Base-by-base conservation (phyloP, 2,329 filamentous ascomycete genomes). In the Alternaria sp. region DNA sequence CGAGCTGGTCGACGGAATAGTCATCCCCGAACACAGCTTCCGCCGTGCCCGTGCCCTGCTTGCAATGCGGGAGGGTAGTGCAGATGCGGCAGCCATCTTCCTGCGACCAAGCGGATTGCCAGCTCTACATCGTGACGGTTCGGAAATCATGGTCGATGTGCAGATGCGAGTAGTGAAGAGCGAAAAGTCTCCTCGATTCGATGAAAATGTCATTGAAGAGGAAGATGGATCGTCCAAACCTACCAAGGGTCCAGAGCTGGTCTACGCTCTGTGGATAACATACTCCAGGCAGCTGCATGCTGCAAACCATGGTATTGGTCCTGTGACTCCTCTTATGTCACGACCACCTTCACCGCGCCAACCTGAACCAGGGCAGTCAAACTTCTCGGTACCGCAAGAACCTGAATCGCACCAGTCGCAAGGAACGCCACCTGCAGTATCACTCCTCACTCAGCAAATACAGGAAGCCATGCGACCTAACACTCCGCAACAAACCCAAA, bases 121-220 rank as follows among this genome's bases (percentile, higher is more conserved):
- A 5, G 95, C 93, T 1, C 90, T 87, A 72, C 95, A 99, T 77
- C 89, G 94, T 40, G 95, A 99, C 76, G 94, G 95, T 3, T 91
- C 92, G 0, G 92, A 95, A 63, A 90, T 99, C 65, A 94, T 93
- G 79, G 92, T 99, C 36, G 95, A 99, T 76, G 89, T 97, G 30
- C 95, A 99, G 79, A 93, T 99, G 91, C 89, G 95, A 34, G 93
- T 99, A 25, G 94, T 98, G 16, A 93, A 94, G 80, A 97, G 92
- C 76, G 93, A 94, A 3, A 84, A 85, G 55, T 72, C 66, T 4
- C 66, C 69, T 20, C 71, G 64, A 1, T 71, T 87, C 62, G 85
- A 86, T 54, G 86, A 90, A 58, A 83, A 90, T 65, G 86, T 89
- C 2, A 86, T 90, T n/a, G 83, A 87, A 54, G 89, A 93, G 75